Evolutionary conservation across 164 flowering plant genomes (phyloP), one percentile per base, ranked within the genome.

Genomic region (Nelumbo lutea): DNA sequence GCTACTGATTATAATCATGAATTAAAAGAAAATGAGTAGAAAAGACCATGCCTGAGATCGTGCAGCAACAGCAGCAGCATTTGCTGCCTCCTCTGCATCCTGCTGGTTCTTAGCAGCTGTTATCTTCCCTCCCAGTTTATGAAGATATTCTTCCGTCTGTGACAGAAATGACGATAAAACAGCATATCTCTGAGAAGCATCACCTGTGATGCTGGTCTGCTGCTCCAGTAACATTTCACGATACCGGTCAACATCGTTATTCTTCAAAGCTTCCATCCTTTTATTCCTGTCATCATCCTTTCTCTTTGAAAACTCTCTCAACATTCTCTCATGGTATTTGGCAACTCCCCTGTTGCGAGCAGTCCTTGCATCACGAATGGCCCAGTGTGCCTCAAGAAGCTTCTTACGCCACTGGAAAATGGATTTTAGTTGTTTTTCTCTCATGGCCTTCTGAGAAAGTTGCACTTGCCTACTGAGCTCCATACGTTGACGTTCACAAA

Each of bases 221-320:
- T 96, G 99, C 83, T 96, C 96, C 78, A 93, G 72, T 75, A 96
- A 71, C 93, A 96, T 96, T 75, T 96, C 96, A 72, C 98, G 90
- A 42, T 96, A 96, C 75, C 99, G 88, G 63, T 93, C 98, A 50
- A 96, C 98, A 80, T 96, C 99, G 83, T 96, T 96, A 71, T 96
- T 96, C 80, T 96, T 96, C 86, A 96, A 79, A 40, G 99, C 99
- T 69, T 96, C 99, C 99, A 96, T 96, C 78, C 99, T 88, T 82
- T 84, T 88, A 70, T 79, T 87, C 43, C 96, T 77, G 72, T 87
- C 97, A 76, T 91, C 98, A 83, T 96, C 99, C 79, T 91, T 96
- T 68, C 84, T 83, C 81, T 96, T 96, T 10, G 99, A 93, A 62
- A 93, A 96, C 79, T 96, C 99, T 75, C 93, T 86, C 82, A 93